Evolutionary conservation across 208 protist genomes (phyloP).

Genomic region (Blastocrithidia nonstop): DNA sequence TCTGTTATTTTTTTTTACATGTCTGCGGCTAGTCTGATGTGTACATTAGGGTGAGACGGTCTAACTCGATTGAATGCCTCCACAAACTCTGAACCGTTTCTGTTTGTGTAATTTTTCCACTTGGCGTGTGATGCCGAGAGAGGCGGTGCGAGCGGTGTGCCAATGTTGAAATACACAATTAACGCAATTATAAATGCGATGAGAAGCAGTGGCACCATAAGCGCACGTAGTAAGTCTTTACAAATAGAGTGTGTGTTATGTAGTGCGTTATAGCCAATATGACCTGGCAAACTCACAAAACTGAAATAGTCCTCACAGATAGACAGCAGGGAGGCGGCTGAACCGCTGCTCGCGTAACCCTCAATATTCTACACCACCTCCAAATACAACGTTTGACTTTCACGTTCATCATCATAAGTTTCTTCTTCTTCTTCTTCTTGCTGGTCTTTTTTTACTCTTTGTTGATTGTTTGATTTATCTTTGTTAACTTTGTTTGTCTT

Average conservation of each 20-base stretch:
- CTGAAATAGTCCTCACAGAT: slow-evolving; percentile 29
- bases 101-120: too few relatives aligned
- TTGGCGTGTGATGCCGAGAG: too few relatives aligned
- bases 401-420: too few relatives aligned
- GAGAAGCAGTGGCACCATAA: slow-evolving; percentile 16
- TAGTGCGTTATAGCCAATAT: slow-evolving; percentile 50
- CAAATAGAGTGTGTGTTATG: slow-evolving; percentile 10
- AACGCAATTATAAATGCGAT: slow-evolving; percentile 9
- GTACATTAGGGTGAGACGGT: too few relatives aligned
- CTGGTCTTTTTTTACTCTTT: background rate
- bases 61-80: too few relatives aligned
- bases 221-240: slow-evolving; percentile 7
- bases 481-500: slow-evolving; percentile 3
- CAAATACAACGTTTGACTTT: slow-evolving; percentile 14
- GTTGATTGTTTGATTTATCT: background rate
- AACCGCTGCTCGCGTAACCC: slow-evolving; percentile 18
- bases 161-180: too few relatives aligned
- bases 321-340: slow-evolving; percentile 21
- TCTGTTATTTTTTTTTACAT: too few relatives aligned
- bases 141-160: too few relatives aligned
- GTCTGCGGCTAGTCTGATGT: too few relatives aligned
- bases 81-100: too few relatives aligned
- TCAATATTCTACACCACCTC: slow-evolving; percentile 30
- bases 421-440: too few relatives aligned
- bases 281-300: slow-evolving; percentile 18